Percentiles rank a stretch among this genome's conserved stretches.
Evolutionary conservation across 1,284 basidiomycete genomes (phyloP).

Genomic region (Inonotus hispidus): DNA sequence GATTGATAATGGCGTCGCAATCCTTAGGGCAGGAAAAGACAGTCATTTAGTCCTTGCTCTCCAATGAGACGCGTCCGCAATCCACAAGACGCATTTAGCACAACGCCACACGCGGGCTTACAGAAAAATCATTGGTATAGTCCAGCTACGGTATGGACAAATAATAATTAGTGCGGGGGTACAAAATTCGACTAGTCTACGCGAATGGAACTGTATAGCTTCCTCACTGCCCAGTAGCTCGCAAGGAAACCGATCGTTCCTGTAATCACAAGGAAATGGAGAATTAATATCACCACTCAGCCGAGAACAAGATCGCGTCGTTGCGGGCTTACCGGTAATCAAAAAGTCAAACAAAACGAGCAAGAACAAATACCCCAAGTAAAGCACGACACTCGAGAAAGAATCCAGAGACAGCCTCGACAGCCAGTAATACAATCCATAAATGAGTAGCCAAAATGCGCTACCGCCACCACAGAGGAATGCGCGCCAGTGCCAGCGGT

Average conservation of each 20-base stretch:
- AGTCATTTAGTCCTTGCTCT: conserved; percentile 60
- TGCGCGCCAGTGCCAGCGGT: conserved; percentile 96
- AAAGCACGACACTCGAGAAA: conserved; percentile 79
- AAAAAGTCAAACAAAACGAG: conserved; percentile 83
- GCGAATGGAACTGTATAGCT: conserved; percentile 75
- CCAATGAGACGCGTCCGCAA: neutral
- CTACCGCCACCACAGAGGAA: conserved; percentile 94
- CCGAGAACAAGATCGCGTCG: neutral
- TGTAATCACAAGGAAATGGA: conserved; percentile 25
- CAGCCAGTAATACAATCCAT: conserved; percentile 85
- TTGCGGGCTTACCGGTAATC: conserved; percentile 60
- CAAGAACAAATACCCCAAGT: conserved; percentile 87
- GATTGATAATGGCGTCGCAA: conserved; percentile 56
- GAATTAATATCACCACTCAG: conserved; percentile 12
- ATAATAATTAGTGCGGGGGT: neutral
- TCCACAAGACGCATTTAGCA: neutral
- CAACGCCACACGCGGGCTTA: neutral
- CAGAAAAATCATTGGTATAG: neutral
- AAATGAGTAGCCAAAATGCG: conserved; percentile 87
- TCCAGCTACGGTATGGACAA: neutral
- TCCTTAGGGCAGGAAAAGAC: conserved; percentile 74
- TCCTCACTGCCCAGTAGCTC: conserved; percentile 80
- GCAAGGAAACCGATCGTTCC: conserved; percentile 85
- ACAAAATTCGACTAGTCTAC: conserved; percentile 47
- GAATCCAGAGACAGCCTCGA: conserved; percentile 82